Evolutionary conservation across 345 rosid genomes (phyloP), one percentile per base, ranked within the genome.

Genomic region (Ricinus communis): DNA sequence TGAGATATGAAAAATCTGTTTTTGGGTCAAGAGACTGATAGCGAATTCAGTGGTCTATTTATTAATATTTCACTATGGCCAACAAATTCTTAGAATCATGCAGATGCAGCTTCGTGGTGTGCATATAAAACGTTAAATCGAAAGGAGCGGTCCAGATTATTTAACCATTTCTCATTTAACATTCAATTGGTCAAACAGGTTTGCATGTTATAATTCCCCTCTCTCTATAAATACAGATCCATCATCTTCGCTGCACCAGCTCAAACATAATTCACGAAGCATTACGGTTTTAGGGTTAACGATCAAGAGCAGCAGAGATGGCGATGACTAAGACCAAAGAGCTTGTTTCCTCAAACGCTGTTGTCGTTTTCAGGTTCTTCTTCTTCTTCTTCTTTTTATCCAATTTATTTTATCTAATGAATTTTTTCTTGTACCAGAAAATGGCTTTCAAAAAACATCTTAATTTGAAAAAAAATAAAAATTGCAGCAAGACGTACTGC

Each of bases 321-420:
- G 91, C 97, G 40, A 60, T 68, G 84, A 64, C 72, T 43, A 89
- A 87, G 82, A 89, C 93, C 2, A 77, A 86, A 70, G 90, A 91
- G 65, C 46, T 81, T 43, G 89, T 89, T 21, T 75, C 89, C 54
- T 53, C 68, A 70, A 86, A 90, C 24, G 9, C 89, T 65, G 91
- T 90, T 72, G 85, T 88, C 69, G 93, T 91, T 82, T 91, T 90
- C 89, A 88, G 93, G 93, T 83, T 58, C 8, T n/a, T 12, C 24
- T 51, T 27, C 49, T 59, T 0, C 16, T 38, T 51, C 8, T 57
- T 30, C 2, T 8, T 6, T 22, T 27, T 41, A 11, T 8, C 36
- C 25, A 9, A 57, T 60, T 27, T 25, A 19, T 45, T 47, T 8
- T 16, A 36, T 47, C 40, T 7, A 22, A 28, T 13, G 9, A 51